phyloP scores from a whole-genome alignment of 1,284 basidiomycete species.

The Leccinum pseudoinsigne region DNA sequence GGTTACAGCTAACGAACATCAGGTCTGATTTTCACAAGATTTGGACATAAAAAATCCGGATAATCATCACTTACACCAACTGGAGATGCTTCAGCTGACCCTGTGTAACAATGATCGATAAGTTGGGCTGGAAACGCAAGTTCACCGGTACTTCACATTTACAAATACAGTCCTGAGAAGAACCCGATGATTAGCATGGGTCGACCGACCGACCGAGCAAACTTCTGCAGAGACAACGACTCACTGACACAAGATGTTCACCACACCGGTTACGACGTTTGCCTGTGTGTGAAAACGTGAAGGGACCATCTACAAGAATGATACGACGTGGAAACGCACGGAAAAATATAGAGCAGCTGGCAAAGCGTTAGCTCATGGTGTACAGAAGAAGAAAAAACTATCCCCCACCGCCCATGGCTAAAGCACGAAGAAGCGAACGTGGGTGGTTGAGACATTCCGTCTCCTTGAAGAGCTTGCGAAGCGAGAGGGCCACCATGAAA shows the following conservation, averaged over 20 bases:
- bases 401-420: not conserved
- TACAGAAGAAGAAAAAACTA: not conserved
- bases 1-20: too few species aligned
- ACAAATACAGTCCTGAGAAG: not conserved
- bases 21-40: too few species aligned
- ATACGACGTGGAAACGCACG: not conserved
- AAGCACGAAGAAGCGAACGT: not conserved
- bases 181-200: not conserved
- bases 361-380: not conserved
- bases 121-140: not conserved
- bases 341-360: not conserved
- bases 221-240: not conserved
- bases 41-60: too few species aligned
- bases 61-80: not conserved
- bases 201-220: not conserved
- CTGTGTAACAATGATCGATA: not conserved
- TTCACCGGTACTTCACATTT: not conserved
- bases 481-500: not conserved
- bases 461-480: not conserved
- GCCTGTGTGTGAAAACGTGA: not conserved
- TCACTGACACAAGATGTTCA: not conserved
- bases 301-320: not conserved
- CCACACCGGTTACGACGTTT: too few species aligned
- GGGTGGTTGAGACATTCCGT: not conserved
- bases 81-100: not conserved